Percentiles rank a stretch among this genome's conserved stretches.
These are phyloP conservation scores for Pyrus communis DNA, from an alignment of 306 rosid genomes.

Conservation along the genomic window DNA sequence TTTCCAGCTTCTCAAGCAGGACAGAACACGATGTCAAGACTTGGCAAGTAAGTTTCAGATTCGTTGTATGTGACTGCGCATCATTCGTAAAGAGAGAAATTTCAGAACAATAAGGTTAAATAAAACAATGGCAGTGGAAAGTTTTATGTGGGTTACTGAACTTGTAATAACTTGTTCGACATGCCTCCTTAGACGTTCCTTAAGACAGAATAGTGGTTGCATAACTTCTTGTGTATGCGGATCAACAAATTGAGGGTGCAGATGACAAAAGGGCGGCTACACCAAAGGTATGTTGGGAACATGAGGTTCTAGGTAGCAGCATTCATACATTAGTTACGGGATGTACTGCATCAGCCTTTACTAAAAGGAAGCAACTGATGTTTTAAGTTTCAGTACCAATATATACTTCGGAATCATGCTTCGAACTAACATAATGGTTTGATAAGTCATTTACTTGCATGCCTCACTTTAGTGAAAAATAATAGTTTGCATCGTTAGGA, in stretches of 20 bases:
- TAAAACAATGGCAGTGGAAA: not conserved
- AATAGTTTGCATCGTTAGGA: not conserved
- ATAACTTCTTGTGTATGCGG: constrained; percentile 61
- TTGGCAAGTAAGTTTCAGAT: constrained; percentile 75
- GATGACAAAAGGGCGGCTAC: constrained; percentile 20
- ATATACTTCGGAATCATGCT: not conserved
- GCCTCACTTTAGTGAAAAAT: not conserved
- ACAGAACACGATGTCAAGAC: constrained; percentile 95
- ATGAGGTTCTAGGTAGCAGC: not conserved
- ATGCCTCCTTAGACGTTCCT: constrained; percentile 54
- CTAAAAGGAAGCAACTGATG: not conserved
- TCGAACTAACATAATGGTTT: not conserved
- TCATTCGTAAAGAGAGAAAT: not conserved
- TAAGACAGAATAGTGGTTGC: constrained; percentile 84
- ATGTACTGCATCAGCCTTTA: not conserved
- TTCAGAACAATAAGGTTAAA: not conserved
- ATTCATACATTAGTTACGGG: too few relatives aligned
- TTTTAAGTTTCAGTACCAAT: not conserved
- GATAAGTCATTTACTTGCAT: not conserved
- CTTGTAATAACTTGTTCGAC: constrained; percentile 14
- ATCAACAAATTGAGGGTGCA: constrained; percentile 14
- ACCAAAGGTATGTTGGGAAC: constrained; percentile 35
- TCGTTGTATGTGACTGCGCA: not conserved
- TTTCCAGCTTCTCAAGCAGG: constrained; percentile 69
- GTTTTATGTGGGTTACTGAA: not conserved